These are phyloP conservation scores for Astrocystis sublimbata DNA, from an alignment of 495 filamentous ascomycete species.

Conservation along the genomic window DNA sequence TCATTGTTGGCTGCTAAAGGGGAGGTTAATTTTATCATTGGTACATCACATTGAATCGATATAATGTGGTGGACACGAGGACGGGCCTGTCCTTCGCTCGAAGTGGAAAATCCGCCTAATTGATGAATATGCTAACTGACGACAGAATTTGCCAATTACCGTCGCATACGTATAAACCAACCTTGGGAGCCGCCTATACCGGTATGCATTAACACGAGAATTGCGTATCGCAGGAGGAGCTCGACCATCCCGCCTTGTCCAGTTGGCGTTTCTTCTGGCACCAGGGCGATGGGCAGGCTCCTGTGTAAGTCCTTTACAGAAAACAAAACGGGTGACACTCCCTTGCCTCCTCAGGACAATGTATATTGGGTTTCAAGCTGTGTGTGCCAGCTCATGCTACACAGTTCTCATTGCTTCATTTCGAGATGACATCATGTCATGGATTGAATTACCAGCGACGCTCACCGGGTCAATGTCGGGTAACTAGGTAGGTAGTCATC, in stretches of 20 bases:
- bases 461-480: too few relatives aligned
- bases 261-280: too few relatives aligned
- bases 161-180: neutral
- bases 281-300: too few relatives aligned
- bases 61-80: neutral
- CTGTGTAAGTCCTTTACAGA: too few relatives aligned
- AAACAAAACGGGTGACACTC: too few relatives aligned
- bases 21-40: neutral
- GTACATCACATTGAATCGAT: neutral
- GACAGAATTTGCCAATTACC: neutral
- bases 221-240: too few relatives aligned
- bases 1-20: neutral
- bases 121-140: neutral
- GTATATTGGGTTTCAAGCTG: neutral
- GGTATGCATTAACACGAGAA: too few relatives aligned
- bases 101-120: neutral
- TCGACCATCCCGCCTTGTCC: too few relatives aligned
- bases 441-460: too few relatives aligned
- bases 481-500: too few relatives aligned
- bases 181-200: neutral
- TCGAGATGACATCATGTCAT: too few relatives aligned
- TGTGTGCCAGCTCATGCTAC: neutral
- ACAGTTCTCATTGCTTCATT: too few relatives aligned
- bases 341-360: slow-evolving; percentile 14
- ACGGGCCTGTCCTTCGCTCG: neutral